These are phyloP conservation scores for Parascedosporium putredinis DNA, from an alignment of 2,329 filamentous ascomycete species.

Conservation along the genomic window DNA sequence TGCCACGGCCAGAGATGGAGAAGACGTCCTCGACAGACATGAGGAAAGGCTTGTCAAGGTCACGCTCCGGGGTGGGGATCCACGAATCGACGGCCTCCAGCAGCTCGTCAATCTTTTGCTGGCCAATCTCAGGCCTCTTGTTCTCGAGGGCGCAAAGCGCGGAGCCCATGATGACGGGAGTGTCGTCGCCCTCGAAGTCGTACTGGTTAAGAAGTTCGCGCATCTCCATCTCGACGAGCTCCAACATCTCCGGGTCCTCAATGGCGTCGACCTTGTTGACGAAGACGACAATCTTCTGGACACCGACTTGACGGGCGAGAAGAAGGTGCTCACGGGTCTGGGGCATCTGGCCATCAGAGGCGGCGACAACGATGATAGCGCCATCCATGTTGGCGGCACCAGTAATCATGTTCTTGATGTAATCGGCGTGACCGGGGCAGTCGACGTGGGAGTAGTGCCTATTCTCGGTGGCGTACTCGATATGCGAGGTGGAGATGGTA, in stretches of 20 bases:
- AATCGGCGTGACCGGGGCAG: constrained; percentile 99
- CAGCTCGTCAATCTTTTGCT: constrained; percentile 81
- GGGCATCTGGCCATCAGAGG: constrained; percentile 98
- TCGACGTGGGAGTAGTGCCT: constrained; percentile 99
- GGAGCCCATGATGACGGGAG: constrained; percentile 93
- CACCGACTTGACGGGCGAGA: constrained; percentile 94
- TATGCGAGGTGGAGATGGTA: constrained; percentile 96
- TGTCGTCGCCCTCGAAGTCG: constrained; percentile 96
- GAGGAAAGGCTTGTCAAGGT: constrained; percentile 96
- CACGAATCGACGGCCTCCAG: constrained; percentile 82
- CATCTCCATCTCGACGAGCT: constrained; percentile 99
- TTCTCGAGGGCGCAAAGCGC: constrained; percentile 88
- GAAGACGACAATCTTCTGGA: constrained; percentile 96
- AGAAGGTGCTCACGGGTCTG: constrained; percentile 98
- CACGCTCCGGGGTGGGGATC: constrained; percentile 92
- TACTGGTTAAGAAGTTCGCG: constrained; percentile 87
- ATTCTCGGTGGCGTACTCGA: constrained; percentile 90
- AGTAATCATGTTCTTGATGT: constrained; percentile 99
- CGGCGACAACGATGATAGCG: constrained; percentile 96
- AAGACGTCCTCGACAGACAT: constrained; percentile 96
- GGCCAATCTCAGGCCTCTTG: constrained; percentile 78
- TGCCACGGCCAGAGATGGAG: constrained; percentile 87
- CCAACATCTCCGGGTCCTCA: constrained; percentile 98
- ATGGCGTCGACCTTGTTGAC: constrained; percentile 99
- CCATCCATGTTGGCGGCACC: constrained; percentile 99